These are phyloP conservation scores for Hirsutella thompsonii DNA, from an alignment of 2,329 filamentous ascomycete genomes.

Conservation along the genomic window DNA sequence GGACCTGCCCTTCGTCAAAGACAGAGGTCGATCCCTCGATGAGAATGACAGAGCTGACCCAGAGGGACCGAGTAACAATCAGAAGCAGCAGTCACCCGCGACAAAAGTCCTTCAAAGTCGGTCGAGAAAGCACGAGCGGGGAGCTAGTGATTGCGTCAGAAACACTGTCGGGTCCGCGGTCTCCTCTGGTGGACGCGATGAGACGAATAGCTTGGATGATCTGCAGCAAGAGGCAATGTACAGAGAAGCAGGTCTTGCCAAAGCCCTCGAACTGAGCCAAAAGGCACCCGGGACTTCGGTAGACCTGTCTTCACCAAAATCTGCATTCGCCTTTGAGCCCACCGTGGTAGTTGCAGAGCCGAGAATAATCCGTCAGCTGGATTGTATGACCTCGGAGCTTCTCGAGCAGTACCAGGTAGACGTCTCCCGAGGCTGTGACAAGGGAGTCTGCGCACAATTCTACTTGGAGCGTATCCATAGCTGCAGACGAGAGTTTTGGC, in stretches of 20 bases:
- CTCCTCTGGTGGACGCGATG: too few relatives aligned
- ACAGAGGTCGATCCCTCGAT: background rate
- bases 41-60: background rate
- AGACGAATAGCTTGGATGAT: too few relatives aligned
- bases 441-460: conserved; percentile 13
- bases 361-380: conserved; percentile 11
- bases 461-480: conserved; percentile 16
- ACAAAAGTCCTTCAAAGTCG: background rate
- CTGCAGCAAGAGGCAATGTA: too few relatives aligned
- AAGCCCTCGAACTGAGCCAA: background rate
- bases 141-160: too few relatives aligned
- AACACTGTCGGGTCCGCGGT: too few relatives aligned
- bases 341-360: conserved; percentile 14
- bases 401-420: conserved; percentile 22
- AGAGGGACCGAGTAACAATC: background rate
- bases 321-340: background rate
- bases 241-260: too few relatives aligned
- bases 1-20: conserved; percentile 11
- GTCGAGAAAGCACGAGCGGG: background rate
- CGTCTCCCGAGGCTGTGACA: conserved; percentile 9
- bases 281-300: background rate
- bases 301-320: background rate
- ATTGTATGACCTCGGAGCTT: conserved; percentile 11
- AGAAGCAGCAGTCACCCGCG: background rate
- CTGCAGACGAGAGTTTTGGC: conserved; percentile 18